Base-by-base conservation (phyloP, 768 basidiomycete species). In the Cystofilobasidium capitatum region DNA sequence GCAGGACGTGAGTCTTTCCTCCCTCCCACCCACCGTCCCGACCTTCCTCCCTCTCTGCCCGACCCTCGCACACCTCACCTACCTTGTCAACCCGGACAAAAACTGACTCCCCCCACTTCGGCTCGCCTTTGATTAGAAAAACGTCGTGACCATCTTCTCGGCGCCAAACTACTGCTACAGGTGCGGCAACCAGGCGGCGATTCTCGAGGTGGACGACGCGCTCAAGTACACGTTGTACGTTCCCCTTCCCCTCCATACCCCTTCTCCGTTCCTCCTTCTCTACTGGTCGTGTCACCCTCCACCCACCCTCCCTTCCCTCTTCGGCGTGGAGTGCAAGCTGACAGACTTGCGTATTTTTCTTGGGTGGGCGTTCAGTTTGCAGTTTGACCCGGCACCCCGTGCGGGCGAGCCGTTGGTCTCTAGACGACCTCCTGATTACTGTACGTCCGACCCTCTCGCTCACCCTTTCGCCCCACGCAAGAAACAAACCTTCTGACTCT, bases 111-210 rank as follows among this genome's bases (percentile, higher is more conserved):
- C 55, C 45, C 37, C 29, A 13, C 36, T 37, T 22, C 8, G 35
- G 13, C 29, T 64, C 16, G n/a, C n/a, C 44, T 42, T 57, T 16
- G n/a, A n/a, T n/a, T 35, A 67, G 65, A 69, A 69, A 64, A 98
- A 97, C 77, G 94, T 99, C 29, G 94, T 99, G 71, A 99, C 94
- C 49, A 97, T 99, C 76, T 99, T 97, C 82, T 97, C 93, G 71
- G 96, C 96, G 72, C 96, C 96, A 49, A 99, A 99, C 80, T 99
- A 97, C 79, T 99, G 94, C 80, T 99, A 99, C 82, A 83, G 96
- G 77, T 99, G 96, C 77, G 96, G 96, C 63, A 99, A 99, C 78
- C 96, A 98, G 76, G 96, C 96, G 64, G 96, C 96, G 59, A 99
- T 99, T 78, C 94, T 99, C 86, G 96, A 99, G 79, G 96, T 99